phyloP scores from a whole-genome alignment of 1,284 basidiomycete species.

The Rhodotorula sp. region DNA sequence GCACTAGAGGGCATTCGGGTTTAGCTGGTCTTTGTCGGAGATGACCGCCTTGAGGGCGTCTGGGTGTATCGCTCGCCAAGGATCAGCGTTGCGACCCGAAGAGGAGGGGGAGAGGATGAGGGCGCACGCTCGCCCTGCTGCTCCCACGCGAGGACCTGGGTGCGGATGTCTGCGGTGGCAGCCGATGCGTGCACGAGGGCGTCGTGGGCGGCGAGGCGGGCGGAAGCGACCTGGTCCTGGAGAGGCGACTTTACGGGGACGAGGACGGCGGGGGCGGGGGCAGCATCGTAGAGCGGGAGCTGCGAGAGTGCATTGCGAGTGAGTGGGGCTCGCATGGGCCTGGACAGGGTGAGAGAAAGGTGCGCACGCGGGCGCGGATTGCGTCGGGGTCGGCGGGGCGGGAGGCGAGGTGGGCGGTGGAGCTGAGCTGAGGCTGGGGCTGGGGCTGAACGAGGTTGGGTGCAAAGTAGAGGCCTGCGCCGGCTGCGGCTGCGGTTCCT shows the following conservation, averaged over 20 bases:
- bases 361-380: not conserved
- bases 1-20: slow-evolving; percentile 75
- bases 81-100: not conserved
- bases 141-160: slow-evolving; percentile 78
- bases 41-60: slow-evolving; percentile 78
- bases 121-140: slow-evolving; percentile 76
- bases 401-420: not conserved
- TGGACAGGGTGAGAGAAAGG: not conserved
- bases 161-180: slow-evolving; percentile 69
- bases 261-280: slow-evolving; percentile 61
- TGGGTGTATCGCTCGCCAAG: slow-evolving; percentile 47
- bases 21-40: slow-evolving; percentile 75
- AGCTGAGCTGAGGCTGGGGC: not conserved
- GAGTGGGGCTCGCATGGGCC: not conserved
- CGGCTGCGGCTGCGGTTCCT: not conserved
- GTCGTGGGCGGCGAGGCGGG: slow-evolving; percentile 61
- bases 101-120: too few relatives aligned
- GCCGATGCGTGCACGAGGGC: slow-evolving; percentile 62
- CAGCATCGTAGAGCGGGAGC: slow-evolving; percentile 70
- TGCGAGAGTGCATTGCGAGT: slow-evolving; percentile 50
- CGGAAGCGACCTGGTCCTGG: slow-evolving; percentile 69
- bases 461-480: not conserved
- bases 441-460: not conserved
- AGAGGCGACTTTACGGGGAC: slow-evolving; percentile 71
- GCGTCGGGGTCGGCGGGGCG: slow-evolving; percentile 9